Evolutionary conservation across 441 rosid species (phyloP).

Genomic region (Adansonia gregorii): DNA sequence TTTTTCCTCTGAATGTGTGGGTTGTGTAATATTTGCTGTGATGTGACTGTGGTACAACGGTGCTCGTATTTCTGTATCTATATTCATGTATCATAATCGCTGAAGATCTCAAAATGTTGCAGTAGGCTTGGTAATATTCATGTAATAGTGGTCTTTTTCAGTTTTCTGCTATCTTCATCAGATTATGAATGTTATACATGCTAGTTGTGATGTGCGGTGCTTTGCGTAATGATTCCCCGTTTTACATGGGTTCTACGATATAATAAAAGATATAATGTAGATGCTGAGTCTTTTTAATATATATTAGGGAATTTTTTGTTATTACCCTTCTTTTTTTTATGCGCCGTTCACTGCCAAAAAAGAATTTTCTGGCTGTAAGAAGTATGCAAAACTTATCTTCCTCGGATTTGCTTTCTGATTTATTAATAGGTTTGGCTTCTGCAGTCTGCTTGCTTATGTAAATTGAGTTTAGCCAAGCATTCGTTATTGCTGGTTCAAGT

Average conservation of each 20-base stretch:
- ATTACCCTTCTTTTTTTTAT: not conserved
- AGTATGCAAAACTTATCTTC: not conserved
- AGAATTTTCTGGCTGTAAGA: not conserved
- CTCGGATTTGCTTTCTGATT: not conserved
- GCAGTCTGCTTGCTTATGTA: not conserved
- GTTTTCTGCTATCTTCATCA: not conserved
- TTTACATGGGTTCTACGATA: not conserved
- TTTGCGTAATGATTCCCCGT: not conserved
- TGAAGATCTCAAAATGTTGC: not conserved
- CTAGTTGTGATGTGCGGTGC: not conserved
- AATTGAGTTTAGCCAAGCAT: not conserved
- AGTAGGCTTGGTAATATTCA: not conserved
- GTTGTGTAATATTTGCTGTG: not conserved
- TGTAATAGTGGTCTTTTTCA: not conserved
- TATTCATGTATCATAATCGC: not conserved
- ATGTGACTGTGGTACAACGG: not conserved
- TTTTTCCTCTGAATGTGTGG: not conserved
- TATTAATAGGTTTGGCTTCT: not conserved
- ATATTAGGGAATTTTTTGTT: not conserved
- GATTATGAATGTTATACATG: not conserved
- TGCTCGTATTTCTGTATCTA: not conserved
- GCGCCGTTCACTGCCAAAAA: not conserved
- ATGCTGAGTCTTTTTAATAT: not conserved
- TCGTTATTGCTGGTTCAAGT: not conserved
- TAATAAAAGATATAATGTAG: not conserved